Evolutionary conservation across 139 green algal genomes (phyloP), one percentile per base, ranked within the genome.

Genomic region (Coelastrella sp.): DNA sequence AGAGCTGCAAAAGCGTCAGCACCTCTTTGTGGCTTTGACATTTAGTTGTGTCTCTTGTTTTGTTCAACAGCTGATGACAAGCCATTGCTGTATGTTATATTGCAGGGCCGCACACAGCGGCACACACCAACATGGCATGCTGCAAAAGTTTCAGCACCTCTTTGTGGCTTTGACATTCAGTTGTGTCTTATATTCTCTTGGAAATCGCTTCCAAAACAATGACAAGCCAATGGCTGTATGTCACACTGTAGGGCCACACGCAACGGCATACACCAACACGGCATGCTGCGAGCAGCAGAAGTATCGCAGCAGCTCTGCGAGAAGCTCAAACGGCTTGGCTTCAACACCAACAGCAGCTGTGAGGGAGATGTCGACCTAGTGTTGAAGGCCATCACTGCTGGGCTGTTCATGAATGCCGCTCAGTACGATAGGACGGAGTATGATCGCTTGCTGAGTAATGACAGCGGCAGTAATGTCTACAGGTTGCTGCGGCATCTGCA

Each of bases 331-430:
- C 93, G 94, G 3, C 83, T 96, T 57, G 93, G 96, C 68, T 84
- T 97, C 57, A 54, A 74, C 73, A 90, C 73, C 85, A 84, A 79
- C 22, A 87, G 85, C 64, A 95, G 92, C 47, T 93, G 90, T 57
- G 94, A 92, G 13, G 79, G 91, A 0, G 93, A 96, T 59, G 80
- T 96, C 68, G 86, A 32, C 16, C 66, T 80, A 68, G 68, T 95
- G 22, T 86, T 91, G 5, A 91, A 90, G 73, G 92, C 92, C 22
- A 59, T 96, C 3, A 87, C 92, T 3, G 87, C 92, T 20, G 96
- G 96, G 10, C 92, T 96, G 74, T 97, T 97, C 87, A 87, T 94
- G 56, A 96, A 96, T 79, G 96, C 95, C 4, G 95, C 93, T 5
- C 88, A 90, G 76, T 96, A 93, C 80, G 91, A 96, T 13, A 75